Evolutionary conservation across 2,329 filamentous ascomycete genomes (phyloP), one percentile per base, ranked within the genome.

Genomic region (Colletotrichum sp.): DNA sequence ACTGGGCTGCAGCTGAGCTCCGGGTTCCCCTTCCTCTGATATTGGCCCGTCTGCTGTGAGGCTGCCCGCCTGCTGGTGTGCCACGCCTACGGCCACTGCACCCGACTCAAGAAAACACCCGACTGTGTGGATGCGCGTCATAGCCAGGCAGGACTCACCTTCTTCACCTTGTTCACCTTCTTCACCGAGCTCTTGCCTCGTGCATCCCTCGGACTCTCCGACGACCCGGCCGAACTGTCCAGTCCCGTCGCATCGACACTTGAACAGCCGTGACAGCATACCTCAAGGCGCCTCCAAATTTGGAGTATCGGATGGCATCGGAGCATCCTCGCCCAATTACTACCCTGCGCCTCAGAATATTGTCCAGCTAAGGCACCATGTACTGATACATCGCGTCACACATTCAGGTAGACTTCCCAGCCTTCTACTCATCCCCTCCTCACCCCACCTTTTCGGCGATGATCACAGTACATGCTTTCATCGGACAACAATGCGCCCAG

Each of bases 91-190:
- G n/a, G 44, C 44, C 44, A 52, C 10, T 22, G 44, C 24, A 68
- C 55, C 32, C 52, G 13, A 55, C 48, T 32, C 10, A 52, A 60
- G 60, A 60, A 48, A 22, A 28, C n/a, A 57, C 48, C 65, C 52
- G 57, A 71, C 6, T 34, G 26, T 57, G 44, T 44, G 32, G 64
- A 64, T 73, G 73, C 69, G 59, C 64, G 70, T 73, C 69, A 73
- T 73, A 68, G 59, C 44, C 36, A 48, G 44, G 44, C 44, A 44
- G 24, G 44, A 62, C 68, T 70, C 57, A 70, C 68, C 68, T 62
- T 22, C 10, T n/a, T 62, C 67, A 69, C 32, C 22, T 36, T 62
- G 10, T 28, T 62, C 67, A 69, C 32, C 22, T 36, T 62, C 34
- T 18, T 59, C 22, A 34, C 32, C 52, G 34, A 24, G 22, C 52